Percentiles rank a stretch among this genome's conserved stretches.
phyloP scores from a whole-genome alignment of 305 asterid species.

The Rubia balearica region DNA sequence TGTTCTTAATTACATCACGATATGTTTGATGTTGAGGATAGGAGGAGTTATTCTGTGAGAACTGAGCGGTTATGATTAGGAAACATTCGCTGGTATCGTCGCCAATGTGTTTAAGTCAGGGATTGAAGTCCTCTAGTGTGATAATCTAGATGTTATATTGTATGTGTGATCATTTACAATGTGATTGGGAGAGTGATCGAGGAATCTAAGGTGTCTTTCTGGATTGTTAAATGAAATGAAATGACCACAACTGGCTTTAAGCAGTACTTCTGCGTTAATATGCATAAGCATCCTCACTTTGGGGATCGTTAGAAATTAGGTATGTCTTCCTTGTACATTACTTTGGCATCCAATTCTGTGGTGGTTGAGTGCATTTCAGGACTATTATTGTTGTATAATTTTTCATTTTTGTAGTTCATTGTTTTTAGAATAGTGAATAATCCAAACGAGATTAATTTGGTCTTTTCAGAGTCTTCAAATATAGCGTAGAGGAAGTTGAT shows the following conservation, averaged over 20 bases:
- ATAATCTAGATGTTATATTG: neutral
- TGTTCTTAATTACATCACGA: neutral
- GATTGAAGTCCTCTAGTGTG: neutral
- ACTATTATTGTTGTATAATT: neutral
- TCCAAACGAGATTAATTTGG: conserved; percentile 14
- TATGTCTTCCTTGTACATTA: neutral
- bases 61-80: neutral
- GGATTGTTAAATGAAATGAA: neutral
- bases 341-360: neutral
- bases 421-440: conserved; percentile 3
- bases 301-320: neutral
- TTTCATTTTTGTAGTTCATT: neutral
- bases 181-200: neutral
- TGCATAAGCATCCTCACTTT: neutral
- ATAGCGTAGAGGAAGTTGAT: conserved; percentile 61
- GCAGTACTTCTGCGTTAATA: neutral
- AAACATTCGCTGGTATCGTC: neutral
- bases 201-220: neutral
- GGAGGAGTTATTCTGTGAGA: neutral
- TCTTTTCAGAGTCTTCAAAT: conserved; percentile 67
- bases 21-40: neutral
- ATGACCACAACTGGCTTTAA: neutral
- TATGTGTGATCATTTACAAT: conserved; percentile 1
- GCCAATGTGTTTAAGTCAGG: neutral
- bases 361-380: neutral